These are phyloP conservation scores for Sporothrix pseudoabietina DNA, from an alignment of 2,329 filamentous ascomycete species.

Conservation along the genomic window DNA sequence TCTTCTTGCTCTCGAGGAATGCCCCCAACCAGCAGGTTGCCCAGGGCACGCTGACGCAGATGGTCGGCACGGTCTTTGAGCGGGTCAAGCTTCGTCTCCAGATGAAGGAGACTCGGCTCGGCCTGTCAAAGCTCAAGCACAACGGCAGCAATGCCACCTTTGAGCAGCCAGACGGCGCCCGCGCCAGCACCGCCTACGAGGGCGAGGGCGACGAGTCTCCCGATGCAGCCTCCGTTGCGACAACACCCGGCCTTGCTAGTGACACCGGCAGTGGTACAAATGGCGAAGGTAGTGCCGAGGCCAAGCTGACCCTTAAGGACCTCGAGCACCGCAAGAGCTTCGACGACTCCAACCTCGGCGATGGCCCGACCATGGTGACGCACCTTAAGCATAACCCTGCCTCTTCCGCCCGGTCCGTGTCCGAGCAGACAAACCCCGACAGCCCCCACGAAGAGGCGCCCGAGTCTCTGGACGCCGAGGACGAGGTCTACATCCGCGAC, in stretches of 20 bases:
- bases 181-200: conserved; percentile 36
- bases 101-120: conserved; percentile 78
- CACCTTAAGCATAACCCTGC: conserved; percentile 54
- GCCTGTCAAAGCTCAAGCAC: conserved; percentile 55
- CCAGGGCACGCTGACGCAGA: conserved; percentile 94
- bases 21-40: conserved; percentile 96
- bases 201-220: conserved; percentile 43
- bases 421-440: conserved; percentile 59
- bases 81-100: conserved; percentile 83
- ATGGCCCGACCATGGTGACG: conserved; percentile 68
- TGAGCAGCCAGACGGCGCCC: conserved; percentile 49
- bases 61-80: conserved; percentile 98
- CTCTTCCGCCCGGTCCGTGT: conserved; percentile 48
- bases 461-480: conserved; percentile 70
- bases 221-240: conserved; percentile 41
- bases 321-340: conserved; percentile 69
- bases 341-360: conserved; percentile 66
- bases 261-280: neutral
- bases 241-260: conserved; percentile 37
- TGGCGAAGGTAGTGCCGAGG: conserved; percentile 40
- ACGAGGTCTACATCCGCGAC: conserved; percentile 96
- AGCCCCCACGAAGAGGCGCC: conserved; percentile 57
- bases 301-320: conserved; percentile 67
- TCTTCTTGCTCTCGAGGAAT: conserved; percentile 92
- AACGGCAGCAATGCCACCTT: conserved; percentile 57